Evolutionary conservation across 306 rosid species (phyloP).

Genomic region (Cicer chorassanicum): DNA sequence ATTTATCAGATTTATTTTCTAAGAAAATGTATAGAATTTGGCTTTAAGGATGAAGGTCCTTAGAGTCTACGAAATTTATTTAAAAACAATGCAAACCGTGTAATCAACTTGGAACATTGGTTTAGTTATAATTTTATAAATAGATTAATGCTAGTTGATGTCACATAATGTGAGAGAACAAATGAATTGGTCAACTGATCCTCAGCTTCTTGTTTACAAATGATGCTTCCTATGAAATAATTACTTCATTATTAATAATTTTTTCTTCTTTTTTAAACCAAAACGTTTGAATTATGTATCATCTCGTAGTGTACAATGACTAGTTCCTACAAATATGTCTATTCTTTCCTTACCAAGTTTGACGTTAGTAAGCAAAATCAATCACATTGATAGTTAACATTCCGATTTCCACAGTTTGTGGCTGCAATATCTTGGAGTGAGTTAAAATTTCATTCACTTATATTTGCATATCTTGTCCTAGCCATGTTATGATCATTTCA

Average conservation of each 20-base stretch:
- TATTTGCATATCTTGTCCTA: neutral
- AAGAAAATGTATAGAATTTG: neutral
- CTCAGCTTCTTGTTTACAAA: constrained; percentile 4
- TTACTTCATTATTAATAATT: neutral
- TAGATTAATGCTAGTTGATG: neutral
- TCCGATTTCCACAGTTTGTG: neutral
- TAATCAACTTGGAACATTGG: neutral
- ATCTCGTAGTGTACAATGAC: neutral
- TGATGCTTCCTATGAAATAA: constrained; percentile 1
- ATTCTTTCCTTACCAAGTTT: neutral
- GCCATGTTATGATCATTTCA: neutral
- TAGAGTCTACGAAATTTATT: neutral
- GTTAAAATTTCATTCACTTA: constrained; percentile 3
- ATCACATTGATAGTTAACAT: constrained; percentile 5
- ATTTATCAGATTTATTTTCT: neutral
- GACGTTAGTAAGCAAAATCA: constrained; percentile 1
- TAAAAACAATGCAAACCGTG: constrained; percentile 1
- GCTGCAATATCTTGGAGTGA: constrained; percentile 4
- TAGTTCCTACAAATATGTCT: neutral
- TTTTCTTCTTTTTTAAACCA: neutral
- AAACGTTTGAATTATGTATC: neutral
- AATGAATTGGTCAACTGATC: neutral
- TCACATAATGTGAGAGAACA: neutral
- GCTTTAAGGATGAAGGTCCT: neutral
- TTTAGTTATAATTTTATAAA: neutral